Percentiles rank a stretch among this genome's conserved stretches.
These are phyloP conservation scores for Skeletonema menzelii DNA, from an alignment of 108 stramenopile genomes.

Conservation along the genomic window DNA sequence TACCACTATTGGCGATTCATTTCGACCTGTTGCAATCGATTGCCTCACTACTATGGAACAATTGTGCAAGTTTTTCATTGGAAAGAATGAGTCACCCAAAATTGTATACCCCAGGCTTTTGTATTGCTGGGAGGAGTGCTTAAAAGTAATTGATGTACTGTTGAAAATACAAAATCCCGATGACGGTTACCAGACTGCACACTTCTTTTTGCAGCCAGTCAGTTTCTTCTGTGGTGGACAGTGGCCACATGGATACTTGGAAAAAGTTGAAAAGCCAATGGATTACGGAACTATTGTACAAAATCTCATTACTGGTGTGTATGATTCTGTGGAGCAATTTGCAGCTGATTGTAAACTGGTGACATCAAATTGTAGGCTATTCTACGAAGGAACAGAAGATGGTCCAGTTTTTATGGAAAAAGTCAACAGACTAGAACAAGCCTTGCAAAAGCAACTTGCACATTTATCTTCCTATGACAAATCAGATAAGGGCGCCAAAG, in stretches of 20 bases:
- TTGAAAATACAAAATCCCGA: constrained; percentile 67
- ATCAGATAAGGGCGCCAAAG: constrained; percentile 42
- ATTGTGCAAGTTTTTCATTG: constrained; percentile 64
- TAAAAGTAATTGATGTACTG: constrained; percentile 61
- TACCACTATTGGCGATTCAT: constrained; percentile 51
- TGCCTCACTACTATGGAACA: constrained; percentile 59
- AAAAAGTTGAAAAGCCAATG: constrained; percentile 66
- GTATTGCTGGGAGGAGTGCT: constrained; percentile 81
- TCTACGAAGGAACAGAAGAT: constrained; percentile 62
- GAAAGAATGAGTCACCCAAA: constrained; percentile 50
- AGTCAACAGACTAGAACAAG: constrained; percentile 60
- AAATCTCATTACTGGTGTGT: constrained; percentile 69
- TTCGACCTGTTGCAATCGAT: constrained; percentile 68
- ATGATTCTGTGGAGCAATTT: constrained; percentile 57
- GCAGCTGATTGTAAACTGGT: constrained; percentile 73
- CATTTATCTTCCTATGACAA: constrained; percentile 58
- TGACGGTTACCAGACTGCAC: constrained; percentile 69
- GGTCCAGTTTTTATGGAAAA: constrained; percentile 57
- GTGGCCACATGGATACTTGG: constrained; percentile 66
- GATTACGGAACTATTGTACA: constrained; percentile 79
- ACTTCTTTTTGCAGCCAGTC: constrained; percentile 80
- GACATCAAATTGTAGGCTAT: constrained; percentile 67
- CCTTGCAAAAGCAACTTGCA: constrained; percentile 57
- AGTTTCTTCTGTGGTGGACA: constrained; percentile 65
- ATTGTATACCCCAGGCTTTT: constrained; percentile 67